Evolutionary conservation across 2,329 filamentous ascomycete species (phyloP).

Genomic region (Kalaharituber pfeilii): DNA sequence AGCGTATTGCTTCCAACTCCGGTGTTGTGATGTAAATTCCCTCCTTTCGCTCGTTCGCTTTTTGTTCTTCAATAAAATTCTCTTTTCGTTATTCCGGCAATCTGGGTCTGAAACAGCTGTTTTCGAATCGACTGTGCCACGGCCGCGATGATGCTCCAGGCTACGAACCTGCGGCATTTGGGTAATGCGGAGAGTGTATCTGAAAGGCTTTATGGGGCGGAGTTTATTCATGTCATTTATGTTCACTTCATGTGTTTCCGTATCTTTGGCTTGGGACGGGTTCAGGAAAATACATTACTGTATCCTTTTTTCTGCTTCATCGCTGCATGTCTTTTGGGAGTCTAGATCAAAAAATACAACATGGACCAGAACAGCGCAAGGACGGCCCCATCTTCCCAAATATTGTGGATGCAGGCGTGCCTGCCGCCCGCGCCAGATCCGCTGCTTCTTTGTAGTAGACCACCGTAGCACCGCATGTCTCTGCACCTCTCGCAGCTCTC

Average conservation of each 20-base stretch:
- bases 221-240: not conserved
- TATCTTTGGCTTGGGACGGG: not conserved
- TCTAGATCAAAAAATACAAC: too few relatives aligned
- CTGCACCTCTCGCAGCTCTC: too few relatives aligned
- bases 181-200: too few relatives aligned
- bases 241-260: not conserved
- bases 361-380: too few relatives aligned
- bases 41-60: slow-evolving; percentile 3
- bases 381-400: too few relatives aligned
- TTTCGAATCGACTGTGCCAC: not conserved
- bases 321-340: too few relatives aligned
- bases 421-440: too few relatives aligned
- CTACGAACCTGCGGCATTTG: too few relatives aligned
- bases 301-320: slow-evolving; percentile 3
- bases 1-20: slow-evolving; percentile 99
- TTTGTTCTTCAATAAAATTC: slow-evolving; percentile 7
- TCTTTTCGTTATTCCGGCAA: slow-evolving; percentile 3
- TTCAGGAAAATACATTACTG: slow-evolving; percentile 3
- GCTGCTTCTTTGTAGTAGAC: too few relatives aligned
- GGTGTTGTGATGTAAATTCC: slow-evolving; percentile 94
- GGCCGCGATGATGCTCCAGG: not conserved
- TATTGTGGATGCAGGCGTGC: too few relatives aligned
- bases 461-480: too few relatives aligned
- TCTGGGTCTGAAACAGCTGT: not conserved
- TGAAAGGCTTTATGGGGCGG: too few relatives aligned